phyloP scores from a whole-genome alignment of 2,329 filamentous ascomycete genomes.

The Leptographium lundbergii region DNA sequence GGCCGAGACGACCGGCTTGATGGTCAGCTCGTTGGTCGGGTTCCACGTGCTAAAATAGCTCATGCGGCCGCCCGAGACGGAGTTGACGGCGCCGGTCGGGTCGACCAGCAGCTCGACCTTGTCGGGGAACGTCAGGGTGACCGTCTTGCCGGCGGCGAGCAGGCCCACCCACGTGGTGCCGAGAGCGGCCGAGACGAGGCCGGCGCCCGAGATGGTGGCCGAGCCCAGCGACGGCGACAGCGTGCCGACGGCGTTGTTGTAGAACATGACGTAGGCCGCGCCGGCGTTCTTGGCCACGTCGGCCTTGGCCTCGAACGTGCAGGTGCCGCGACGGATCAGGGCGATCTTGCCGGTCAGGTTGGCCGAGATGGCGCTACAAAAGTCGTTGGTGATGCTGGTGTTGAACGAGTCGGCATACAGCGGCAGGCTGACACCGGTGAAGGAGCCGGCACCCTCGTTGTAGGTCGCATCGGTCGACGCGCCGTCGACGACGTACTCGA shows the following conservation, averaged over 20 bases:
- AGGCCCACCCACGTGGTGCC: neutral
- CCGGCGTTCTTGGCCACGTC: slow-evolving; percentile 39
- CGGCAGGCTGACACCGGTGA: slow-evolving; percentile 32
- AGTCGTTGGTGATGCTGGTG: slow-evolving; percentile 32
- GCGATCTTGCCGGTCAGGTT: slow-evolving; percentile 46
- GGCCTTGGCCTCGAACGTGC: slow-evolving; percentile 41
- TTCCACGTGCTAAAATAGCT: slow-evolving; percentile 30
- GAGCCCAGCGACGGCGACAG: slow-evolving; percentile 1
- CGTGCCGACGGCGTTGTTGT: slow-evolving; percentile 38
- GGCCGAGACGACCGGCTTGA: slow-evolving; percentile 34
- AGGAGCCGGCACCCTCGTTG: slow-evolving; percentile 26
- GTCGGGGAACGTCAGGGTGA: neutral
- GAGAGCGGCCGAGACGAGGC: neutral
- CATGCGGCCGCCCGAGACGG: slow-evolving; percentile 29
- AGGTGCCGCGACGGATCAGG: slow-evolving; percentile 45
- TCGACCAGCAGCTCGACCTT: slow-evolving; percentile 15
- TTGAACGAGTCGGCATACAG: slow-evolving; percentile 38
- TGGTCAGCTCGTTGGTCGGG: slow-evolving; percentile 30
- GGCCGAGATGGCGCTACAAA: slow-evolving; percentile 46
- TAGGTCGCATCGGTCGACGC: slow-evolving; percentile 18
- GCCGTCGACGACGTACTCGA: slow-evolving; percentile 16
- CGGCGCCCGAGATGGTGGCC: neutral
- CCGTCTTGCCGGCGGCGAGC: neutral
- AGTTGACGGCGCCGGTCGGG: slow-evolving; percentile 25
- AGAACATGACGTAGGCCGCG: slow-evolving; percentile 48